Base-by-base conservation (phyloP, 768 basidiomycete genomes). In the Leccinum uliginosum region DNA sequence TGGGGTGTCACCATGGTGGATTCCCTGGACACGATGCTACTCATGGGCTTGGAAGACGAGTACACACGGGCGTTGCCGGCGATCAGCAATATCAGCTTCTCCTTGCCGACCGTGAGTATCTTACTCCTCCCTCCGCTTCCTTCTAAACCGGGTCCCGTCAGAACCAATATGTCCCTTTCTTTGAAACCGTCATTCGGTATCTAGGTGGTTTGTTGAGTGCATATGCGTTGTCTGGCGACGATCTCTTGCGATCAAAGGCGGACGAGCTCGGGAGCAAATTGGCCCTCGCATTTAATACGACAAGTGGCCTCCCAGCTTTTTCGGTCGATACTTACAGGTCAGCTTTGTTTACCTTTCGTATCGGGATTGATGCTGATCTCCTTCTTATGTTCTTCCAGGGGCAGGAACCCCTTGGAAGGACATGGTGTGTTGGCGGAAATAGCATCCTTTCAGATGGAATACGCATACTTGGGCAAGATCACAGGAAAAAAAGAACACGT, bases 131-230 rank as follows among this genome's bases (percentile, higher is more conserved):
- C 46, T n/a, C 6, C 6, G 23, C 24, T 56, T 21, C 3, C 3
- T 7, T 32, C 14, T 75, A 9, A 46, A 46, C 7, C 23, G 14
- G 24, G 2, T 11, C 24, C 15, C 14, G 8, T 45, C 55, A 55
- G 62, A 69, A 61, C 71, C 61, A 50, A 74, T 67, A 12, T 14
- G 70, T 72, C 1, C 85, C 84, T 1, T 89, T 85, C 66, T 91
- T 90, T 59, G 89, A 95, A 75, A 94, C 91, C 0, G 82, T 86
- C 24, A 96, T 96, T 60, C 84, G 94, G 23, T 88, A 95, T 62
- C 84, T 97, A 1, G 94, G 93, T 3, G 94, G 94, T 3, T 71
- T 95, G 8, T 78, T 95, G 5, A 86, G 87, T 3, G 91, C 89
- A 0, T 87, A 93, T 67, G 85, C 93, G 2, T 74, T 97, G 9